phyloP scores from a whole-genome alignment of 805 yeast genomes.

The Wickerhamiella kurtzmanii region DNA sequence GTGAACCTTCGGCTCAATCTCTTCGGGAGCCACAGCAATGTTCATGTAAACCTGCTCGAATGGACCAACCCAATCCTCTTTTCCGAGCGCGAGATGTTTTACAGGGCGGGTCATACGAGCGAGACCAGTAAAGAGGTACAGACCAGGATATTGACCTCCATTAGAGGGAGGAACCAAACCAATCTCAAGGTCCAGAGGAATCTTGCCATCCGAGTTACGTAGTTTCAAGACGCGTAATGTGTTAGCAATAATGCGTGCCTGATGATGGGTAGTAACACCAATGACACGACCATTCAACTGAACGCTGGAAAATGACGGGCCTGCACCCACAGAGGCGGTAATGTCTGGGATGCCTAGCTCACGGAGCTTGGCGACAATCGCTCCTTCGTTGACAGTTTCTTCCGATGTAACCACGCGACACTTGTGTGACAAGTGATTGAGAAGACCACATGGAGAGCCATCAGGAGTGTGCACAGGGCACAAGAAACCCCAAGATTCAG shows the following conservation, averaged over 20 bases:
- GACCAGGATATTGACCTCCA: conserved; percentile 95
- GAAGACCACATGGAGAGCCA: conserved; percentile 97
- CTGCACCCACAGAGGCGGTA: conserved; percentile 72
- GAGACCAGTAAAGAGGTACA: conserved; percentile 79
- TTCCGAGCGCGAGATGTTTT: conserved; percentile 72
- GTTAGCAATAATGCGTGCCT: conserved; percentile 75
- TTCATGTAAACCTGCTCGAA: conserved; percentile 97
- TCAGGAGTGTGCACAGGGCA: conserved; percentile 99
- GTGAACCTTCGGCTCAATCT: conserved; percentile 68
- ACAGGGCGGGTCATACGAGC: conserved; percentile 96
- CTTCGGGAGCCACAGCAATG: conserved; percentile 87
- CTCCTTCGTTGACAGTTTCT: conserved; percentile 7
- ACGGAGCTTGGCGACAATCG: conserved; percentile 40
- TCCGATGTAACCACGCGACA: conserved; percentile 65
- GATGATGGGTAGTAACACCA: conserved; percentile 89
- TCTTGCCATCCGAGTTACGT: conserved; percentile 36
- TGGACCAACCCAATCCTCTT: conserved; percentile 84
- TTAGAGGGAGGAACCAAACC: conserved; percentile 94
- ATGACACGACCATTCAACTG: conserved; percentile 85
- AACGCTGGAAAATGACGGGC: conserved; percentile 76
- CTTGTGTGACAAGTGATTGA: conserved; percentile 92
- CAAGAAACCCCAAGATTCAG: conserved; percentile 97
- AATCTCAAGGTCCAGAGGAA: conserved; percentile 78
- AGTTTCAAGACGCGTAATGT: conserved; percentile 89
- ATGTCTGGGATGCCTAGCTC: conserved; percentile 66